Evolutionary conservation across 768 basidiomycete species (phyloP), one percentile per base, ranked within the genome.

Genomic region (Boletus speciosus): DNA sequence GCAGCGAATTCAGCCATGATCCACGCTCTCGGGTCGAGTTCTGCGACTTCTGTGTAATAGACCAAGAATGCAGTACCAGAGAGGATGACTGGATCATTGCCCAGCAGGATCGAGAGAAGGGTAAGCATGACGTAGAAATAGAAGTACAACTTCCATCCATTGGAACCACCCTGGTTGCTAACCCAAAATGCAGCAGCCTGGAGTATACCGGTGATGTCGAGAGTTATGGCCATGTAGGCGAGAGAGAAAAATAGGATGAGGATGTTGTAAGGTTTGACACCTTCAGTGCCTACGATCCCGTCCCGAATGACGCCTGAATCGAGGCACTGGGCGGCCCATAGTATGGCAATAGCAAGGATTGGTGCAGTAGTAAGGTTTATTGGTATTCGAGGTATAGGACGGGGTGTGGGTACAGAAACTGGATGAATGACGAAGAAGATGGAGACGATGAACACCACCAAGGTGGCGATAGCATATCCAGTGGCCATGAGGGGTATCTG

Each of bases 21-120:
- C 88, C 87, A 89, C 1, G 87, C 75, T 4, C 74, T 73, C 0
- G 84, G 81, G 29, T 82, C 54, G 23, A 84, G 71, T 40, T 69
- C 25, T 34, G 61, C 62, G 9, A 85, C 85, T 32, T 81, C 69
- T 0, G 93, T 95, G 62, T 93, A 92, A 63, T 97, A 97, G 6
- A 86, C 88, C 32, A 97, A 72, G 69, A 98, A 97, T 0, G 86
- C 85, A 0, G 94, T 96, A 2, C 93, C 94, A 12, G 88, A 91
- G 45, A 98, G 80, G 53, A 97, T 90, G 66, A 98, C 82, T 0
- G 95, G 95, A 71, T 98, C 93, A 64, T 97, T 97, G 6, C 94
- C 95, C n/a, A 97, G 76, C 1, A 94, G 61, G 41, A 88, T 76
- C 39, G 91, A 93, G 55, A 86, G 76, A 14, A 81, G 65, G 12